A percentile compares a stretch with the other conserved stretches of the same genome.
Conservation (phyloP, 257 asterid genomes). For the Fraxinus americana region DNA sequence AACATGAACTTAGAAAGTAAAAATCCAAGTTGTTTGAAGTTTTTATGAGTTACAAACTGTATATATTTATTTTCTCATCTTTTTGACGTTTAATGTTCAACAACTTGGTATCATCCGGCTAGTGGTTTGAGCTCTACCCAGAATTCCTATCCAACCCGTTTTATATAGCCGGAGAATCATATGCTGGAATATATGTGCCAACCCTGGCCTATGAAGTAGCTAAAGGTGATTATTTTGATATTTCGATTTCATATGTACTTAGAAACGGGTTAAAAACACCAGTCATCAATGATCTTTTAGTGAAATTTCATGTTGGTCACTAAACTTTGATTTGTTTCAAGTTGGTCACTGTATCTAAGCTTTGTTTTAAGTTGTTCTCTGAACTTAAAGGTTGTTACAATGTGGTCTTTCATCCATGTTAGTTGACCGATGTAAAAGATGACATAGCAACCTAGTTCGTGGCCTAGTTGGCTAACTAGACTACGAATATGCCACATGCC, state of each 20-base stretch:
- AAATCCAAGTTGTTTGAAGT: conserved; percentile 7
- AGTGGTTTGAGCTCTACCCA: conserved; percentile 96
- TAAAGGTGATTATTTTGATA: conserved; percentile 53
- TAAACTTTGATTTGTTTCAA: not conserved
- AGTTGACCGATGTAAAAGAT: too few relatives aligned
- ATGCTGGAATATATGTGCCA: conserved; percentile 94
- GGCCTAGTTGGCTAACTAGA: too few relatives aligned
- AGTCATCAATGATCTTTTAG: not conserved
- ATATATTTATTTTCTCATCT: not conserved
- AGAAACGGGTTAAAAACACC: not conserved
- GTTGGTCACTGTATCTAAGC: not conserved
- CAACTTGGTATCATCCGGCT: conserved; percentile 30
- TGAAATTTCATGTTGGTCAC: not conserved
- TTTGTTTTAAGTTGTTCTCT: not conserved
- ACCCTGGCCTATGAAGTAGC: conserved; percentile 84
- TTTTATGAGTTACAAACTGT: not conserved
- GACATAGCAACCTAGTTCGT: too few relatives aligned
- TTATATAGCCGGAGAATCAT: conserved; percentile 84
- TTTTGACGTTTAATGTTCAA: not conserved
- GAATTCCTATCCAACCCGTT: conserved; percentile 78
- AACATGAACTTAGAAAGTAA: not conserved
- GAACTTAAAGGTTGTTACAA: not conserved
- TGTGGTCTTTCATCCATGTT: conserved; percentile 4
- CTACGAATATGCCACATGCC: too few relatives aligned
- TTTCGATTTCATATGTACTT: conserved; percentile 16